phyloP scores from a whole-genome alignment of 83 land plant genomes.

The Picea abies region DNA sequence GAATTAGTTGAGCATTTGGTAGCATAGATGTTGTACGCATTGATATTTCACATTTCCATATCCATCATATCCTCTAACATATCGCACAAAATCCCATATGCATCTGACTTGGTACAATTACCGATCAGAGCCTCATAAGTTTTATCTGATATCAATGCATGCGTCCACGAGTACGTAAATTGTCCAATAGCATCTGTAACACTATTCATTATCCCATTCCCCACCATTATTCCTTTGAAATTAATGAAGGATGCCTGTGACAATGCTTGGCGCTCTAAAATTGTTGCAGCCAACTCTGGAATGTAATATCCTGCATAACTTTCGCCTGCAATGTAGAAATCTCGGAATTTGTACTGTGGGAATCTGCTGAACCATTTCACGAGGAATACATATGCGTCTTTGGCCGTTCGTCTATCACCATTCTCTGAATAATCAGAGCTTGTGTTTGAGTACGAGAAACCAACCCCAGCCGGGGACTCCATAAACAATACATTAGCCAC shows the following conservation, averaged over 20 bases:
- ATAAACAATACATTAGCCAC: slow-evolving; percentile 23
- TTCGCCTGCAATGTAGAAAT: no score
- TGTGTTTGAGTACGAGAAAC: slow-evolving; percentile 8
- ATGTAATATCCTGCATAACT: slow-evolving; percentile 11
- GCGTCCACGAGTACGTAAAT: no score
- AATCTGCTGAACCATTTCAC: no score
- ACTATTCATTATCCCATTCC: slow-evolving; percentile 39
- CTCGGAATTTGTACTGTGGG: no score
- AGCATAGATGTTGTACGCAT: background rate
- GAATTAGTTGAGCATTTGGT: background rate
- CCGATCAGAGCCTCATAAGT: no score
- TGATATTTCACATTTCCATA: slow-evolving; percentile 26
- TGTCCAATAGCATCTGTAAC: background rate
- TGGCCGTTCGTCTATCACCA: slow-evolving; percentile 18
- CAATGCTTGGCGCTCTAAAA: no score
- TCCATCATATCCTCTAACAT: slow-evolving; percentile 9
- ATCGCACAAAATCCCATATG: slow-evolving; percentile 15
- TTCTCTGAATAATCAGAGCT: no score
- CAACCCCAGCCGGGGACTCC: slow-evolving; percentile 26
- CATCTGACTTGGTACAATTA: slow-evolving; percentile 25
- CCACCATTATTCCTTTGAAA: background rate
- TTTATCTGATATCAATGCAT: no score
- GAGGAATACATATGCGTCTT: slow-evolving; percentile 20
- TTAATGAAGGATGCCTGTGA: no score
- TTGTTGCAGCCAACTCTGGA: background rate